These are phyloP conservation scores for Neonectria hederae DNA, from an alignment of 2,329 filamentous ascomycete genomes.

Conservation along the genomic window DNA sequence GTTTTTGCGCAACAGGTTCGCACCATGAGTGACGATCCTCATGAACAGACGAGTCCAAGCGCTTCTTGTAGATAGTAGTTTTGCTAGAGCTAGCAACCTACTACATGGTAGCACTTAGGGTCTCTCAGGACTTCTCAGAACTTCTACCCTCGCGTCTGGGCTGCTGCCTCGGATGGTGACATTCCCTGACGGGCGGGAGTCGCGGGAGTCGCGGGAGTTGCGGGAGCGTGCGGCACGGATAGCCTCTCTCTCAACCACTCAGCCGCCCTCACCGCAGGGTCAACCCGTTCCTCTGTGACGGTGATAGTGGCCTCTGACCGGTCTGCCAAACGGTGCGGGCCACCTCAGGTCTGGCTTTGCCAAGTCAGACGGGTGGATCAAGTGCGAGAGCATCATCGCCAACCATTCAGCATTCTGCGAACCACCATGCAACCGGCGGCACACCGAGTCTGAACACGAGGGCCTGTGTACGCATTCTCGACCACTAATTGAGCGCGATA, in stretches of 20 bases:
- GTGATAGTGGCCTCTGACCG: constrained; percentile 22
- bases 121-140: not conserved
- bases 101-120: constrained; percentile 16
- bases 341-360: constrained; percentile 27
- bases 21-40: constrained; percentile 36
- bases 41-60: constrained; percentile 31
- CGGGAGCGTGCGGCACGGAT: constrained; percentile 24
- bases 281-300: constrained; percentile 9
- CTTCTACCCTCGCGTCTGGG: constrained; percentile 2
- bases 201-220: constrained; percentile 8
- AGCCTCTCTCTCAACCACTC: constrained; percentile 19
- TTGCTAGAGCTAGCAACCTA: constrained; percentile 13
- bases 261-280: constrained; percentile 13
- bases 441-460: constrained; percentile 40
- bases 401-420: constrained; percentile 36
- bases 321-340: constrained; percentile 30
- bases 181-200: constrained; percentile 14
- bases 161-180: constrained; percentile 15
- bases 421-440: constrained; percentile 39
- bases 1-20: constrained; percentile 28
- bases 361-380: constrained; percentile 41
- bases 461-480: constrained; percentile 25
- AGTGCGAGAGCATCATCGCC: constrained; percentile 32
- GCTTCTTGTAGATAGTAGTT: constrained; percentile 25
- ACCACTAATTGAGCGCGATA: constrained; percentile 37